Percentiles rank a stretch among this genome's conserved stretches.
phyloP scores from a whole-genome alignment of 805 yeast species.

The Candida maesae region DNA sequence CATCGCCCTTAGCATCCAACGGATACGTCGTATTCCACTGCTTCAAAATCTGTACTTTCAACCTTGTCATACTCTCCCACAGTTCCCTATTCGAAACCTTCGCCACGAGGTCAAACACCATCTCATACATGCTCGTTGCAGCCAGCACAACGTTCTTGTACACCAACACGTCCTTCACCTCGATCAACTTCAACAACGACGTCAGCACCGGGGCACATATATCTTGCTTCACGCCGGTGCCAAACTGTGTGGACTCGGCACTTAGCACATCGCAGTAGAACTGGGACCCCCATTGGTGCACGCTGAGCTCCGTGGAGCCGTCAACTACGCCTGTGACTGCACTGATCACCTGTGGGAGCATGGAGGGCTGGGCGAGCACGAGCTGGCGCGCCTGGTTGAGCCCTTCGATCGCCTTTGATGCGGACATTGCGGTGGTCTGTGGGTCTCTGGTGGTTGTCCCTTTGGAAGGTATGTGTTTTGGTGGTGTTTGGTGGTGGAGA shows the following conservation, averaged over 20 bases:
- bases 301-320: conserved; percentile 12
- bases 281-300: conserved; percentile 26
- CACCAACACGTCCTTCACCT: conserved; percentile 27
- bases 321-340: conserved; percentile 17
- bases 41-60: conserved; percentile 57
- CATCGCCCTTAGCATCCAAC: conserved; percentile 32
- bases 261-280: conserved; percentile 22
- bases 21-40: conserved; percentile 61
- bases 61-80: conserved; percentile 54
- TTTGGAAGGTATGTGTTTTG: too few species aligned
- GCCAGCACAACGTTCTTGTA: conserved; percentile 38
- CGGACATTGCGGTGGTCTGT: background rate
- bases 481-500: too few species aligned
- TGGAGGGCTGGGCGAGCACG: conserved; percentile 13
- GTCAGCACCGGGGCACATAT: conserved; percentile 12
- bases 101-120: conserved; percentile 42
- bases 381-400: conserved; percentile 19
- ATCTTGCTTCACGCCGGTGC: conserved; percentile 20
- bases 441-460: background rate
- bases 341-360: conserved; percentile 15
- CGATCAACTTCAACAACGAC: conserved; percentile 11
- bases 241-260: conserved; percentile 10
- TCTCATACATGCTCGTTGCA: conserved; percentile 42
- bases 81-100: conserved; percentile 35
- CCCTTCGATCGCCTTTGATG: conserved; percentile 7